Evolutionary conservation across 129 eudicot genomes (phyloP).

Genomic region (Kitagawia praeruptora): DNA sequence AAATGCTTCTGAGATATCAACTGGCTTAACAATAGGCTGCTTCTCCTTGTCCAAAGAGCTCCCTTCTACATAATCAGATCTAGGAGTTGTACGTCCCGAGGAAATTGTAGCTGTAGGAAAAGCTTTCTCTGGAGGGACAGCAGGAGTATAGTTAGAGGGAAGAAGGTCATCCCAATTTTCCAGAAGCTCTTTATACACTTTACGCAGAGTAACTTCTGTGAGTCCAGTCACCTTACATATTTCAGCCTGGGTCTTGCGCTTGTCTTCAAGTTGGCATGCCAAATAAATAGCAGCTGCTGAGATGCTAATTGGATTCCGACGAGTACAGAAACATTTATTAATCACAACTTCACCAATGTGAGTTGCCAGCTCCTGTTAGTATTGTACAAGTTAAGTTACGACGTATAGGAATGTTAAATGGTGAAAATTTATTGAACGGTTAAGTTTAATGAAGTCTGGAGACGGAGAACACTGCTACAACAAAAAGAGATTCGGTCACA

Average conservation of each 20-base stretch:
- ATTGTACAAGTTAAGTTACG: neutral
- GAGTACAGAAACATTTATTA: constrained; percentile 98
- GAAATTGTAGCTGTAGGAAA: constrained; percentile 85
- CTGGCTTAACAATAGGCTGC: constrained; percentile 34
- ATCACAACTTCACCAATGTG: constrained; percentile 97
- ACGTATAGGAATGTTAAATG: neutral
- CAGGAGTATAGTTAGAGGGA: constrained; percentile 90
- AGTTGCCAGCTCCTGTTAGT: constrained; percentile 79
- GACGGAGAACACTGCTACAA: neutral
- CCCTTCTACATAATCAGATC: constrained; percentile 40
- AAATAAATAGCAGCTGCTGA: constrained; percentile 97
- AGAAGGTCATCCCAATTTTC: constrained; percentile 98
- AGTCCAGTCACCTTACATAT: constrained; percentile 97
- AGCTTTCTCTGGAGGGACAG: constrained; percentile 96
- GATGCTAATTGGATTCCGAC: constrained; percentile 94
- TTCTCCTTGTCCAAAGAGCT: constrained; percentile 31
- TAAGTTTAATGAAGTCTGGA: neutral
- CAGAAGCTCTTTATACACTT: constrained; percentile 87
- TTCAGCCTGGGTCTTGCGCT: constrained; percentile 97
- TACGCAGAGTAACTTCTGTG: constrained; percentile 90
- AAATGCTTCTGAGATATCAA: constrained; percentile 23
- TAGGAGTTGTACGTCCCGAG: constrained; percentile 59
- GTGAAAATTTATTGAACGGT: neutral
- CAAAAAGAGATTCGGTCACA: neutral
- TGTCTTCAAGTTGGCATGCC: constrained; percentile 92